Percentiles rank a stretch among this genome's conserved stretches.
These are phyloP conservation scores for Leishmania lainsoni DNA, from an alignment of 208 protist species.

Conservation along the genomic window DNA sequence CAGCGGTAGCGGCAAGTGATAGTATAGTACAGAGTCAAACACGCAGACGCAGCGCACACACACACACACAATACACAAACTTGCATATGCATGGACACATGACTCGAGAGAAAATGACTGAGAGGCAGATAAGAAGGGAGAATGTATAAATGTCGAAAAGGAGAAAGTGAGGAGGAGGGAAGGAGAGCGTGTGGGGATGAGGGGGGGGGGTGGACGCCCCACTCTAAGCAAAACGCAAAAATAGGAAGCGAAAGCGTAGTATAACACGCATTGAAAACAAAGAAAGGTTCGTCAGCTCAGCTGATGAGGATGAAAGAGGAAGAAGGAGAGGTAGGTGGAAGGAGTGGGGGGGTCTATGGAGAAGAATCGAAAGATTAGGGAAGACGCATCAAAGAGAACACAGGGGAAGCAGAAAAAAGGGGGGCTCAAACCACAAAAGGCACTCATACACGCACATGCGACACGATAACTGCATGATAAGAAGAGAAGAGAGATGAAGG, in stretches of 20 bases:
- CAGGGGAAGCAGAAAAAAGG: not conserved
- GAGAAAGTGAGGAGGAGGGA: not conserved
- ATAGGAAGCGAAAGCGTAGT: not conserved
- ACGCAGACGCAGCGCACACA: not conserved
- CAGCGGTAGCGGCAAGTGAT: not conserved
- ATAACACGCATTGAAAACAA: not conserved
- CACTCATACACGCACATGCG: not conserved
- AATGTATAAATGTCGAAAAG: not conserved
- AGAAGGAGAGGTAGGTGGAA: not conserved
- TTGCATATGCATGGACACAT: not conserved
- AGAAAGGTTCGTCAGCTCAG: not conserved
- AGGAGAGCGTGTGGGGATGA: not conserved
- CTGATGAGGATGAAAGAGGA: not conserved
- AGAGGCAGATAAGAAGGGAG: not conserved
- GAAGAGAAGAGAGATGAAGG: conserved; percentile 8
- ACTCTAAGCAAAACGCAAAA: not conserved
- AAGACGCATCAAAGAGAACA: not conserved
- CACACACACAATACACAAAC: not conserved
- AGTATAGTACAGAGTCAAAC: not conserved
- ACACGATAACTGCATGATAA: not conserved
- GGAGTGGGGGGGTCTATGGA: not conserved
- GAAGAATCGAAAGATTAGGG: not conserved
- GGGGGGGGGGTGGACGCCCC: too few relatives aligned
- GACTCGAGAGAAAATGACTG: not conserved
- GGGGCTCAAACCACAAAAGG: not conserved